These are phyloP conservation scores for Acer campestre DNA, from an alignment of 345 rosid genomes.

Conservation along the genomic window DNA sequence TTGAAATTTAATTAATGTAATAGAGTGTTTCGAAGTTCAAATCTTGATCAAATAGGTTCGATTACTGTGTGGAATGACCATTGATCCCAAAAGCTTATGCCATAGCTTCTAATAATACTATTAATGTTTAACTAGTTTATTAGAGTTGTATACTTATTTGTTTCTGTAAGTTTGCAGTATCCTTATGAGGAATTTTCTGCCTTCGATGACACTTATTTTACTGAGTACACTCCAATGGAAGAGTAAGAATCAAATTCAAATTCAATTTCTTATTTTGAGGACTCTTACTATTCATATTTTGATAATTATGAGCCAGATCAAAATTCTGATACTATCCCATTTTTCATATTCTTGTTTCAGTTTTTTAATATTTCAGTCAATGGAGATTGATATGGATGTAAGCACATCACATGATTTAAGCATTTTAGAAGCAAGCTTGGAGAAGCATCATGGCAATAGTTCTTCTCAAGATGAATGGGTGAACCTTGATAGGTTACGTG, in stretches of 20 bases:
- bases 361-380: slow-evolving; percentile 19
- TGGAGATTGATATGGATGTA: slow-evolving; percentile 38
- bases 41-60: neutral
- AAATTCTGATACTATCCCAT: neutral
- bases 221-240: slow-evolving; percentile 23
- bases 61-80: neutral
- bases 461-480: slow-evolving; percentile 24
- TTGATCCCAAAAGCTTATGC: neutral
- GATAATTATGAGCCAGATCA: neutral
- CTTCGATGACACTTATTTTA: slow-evolving; percentile 24
- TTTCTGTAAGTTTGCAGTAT: slow-evolving; percentile 28
- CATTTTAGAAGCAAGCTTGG: slow-evolving; percentile 24
- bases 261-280: slow-evolving; percentile 3
- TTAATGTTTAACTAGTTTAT: neutral
- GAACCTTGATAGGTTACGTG: slow-evolving; percentile 19
- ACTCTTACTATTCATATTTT: neutral
- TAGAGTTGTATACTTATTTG: neutral
- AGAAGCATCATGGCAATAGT: slow-evolving; percentile 28
- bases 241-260: slow-evolving; percentile 31
- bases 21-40: neutral
- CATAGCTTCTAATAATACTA: neutral
- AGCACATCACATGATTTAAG: slow-evolving; percentile 19
- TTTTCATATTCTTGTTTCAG: slow-evolving; percentile 24
- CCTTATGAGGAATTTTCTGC: slow-evolving; percentile 27
- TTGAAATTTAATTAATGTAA: neutral